Evolutionary conservation across 2,329 filamentous ascomycete genomes (phyloP), one percentile per base, ranked within the genome.

Genomic region (Monosporascus sp.): DNA sequence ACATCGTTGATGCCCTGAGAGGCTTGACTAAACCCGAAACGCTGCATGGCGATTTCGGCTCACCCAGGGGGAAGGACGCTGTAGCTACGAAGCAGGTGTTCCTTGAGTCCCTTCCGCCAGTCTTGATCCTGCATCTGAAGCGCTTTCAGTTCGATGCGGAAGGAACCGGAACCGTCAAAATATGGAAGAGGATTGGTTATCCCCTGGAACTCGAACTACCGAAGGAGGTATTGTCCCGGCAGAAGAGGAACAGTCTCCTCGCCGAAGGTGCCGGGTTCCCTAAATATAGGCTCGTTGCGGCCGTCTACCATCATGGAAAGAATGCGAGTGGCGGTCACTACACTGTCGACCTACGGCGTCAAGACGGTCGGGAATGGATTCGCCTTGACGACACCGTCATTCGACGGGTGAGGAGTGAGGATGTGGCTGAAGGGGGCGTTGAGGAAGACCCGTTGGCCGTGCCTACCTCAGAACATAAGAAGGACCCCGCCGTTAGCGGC

Each of bases 151-250:
- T 96, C 64, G 91, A 97, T 64, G 90, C 86, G 56, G 83, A 87
- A 54, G 89, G 87, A 7, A 77, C 76, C 45, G 91, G 91, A 24
- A 96, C 91, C 0, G 88, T 96, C 65, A 99, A 99, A 78, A 96
- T 97, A 59, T 97, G 93, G 90, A 99, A 97, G 77, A 96, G 93
- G 75, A 81, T 99, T 54, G 93, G 91, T 20, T 99, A 99, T 66
- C 94, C 94, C 0, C 77, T 99, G 27, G 92, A 97, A 65, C 79
- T 99, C 49, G 93, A 97, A 68, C 91, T 99, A 58, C 94, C 94
- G 0, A 88, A 87, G 53, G 93, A 97, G 67, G 88, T 91, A 9
- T 88, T 99, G 65, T 87, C 91, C 11, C 84, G 87, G 31, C 83
- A 87, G 64, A 88, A 86, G 68, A 84, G 88, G 51, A 85, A 84